Evolutionary conservation across 371 early-diverging fungal genomes (phyloP).

Genomic region (Apophysomyces ossiformis): DNA sequence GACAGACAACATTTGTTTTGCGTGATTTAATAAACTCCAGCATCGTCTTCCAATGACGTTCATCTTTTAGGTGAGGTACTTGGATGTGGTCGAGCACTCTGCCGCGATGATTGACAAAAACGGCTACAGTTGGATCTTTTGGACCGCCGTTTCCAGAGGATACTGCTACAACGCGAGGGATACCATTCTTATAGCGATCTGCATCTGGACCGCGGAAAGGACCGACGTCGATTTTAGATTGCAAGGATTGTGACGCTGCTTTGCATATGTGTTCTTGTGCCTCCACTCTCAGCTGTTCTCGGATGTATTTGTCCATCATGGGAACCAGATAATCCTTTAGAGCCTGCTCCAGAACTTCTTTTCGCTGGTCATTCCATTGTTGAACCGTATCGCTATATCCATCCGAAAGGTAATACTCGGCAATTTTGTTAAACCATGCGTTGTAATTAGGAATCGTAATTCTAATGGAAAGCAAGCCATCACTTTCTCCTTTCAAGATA

Average conservation of each 20-base stretch:
- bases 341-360: slow-evolving; percentile 64
- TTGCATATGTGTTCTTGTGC: slow-evolving; percentile 77
- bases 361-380: slow-evolving; percentile 85
- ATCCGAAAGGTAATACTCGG: slow-evolving; percentile 67
- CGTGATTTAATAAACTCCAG: slow-evolving; percentile 64
- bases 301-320: slow-evolving; percentile 73
- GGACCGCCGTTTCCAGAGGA: slow-evolving; percentile 82
- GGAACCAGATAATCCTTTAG: slow-evolving; percentile 74
- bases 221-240: slow-evolving; percentile 78
- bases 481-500: slow-evolving; percentile 76
- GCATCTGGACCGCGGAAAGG: slow-evolving; percentile 64
- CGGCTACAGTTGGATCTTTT: slow-evolving; percentile 73
- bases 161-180: slow-evolving; percentile 84
- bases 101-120: slow-evolving; percentile 81
- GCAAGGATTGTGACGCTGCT: slow-evolving; percentile 65
- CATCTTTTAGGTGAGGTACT: slow-evolving; percentile 67
- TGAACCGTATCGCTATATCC: slow-evolving; percentile 65
- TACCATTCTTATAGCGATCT: slow-evolving; percentile 45
- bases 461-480: slow-evolving; percentile 72
- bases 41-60: slow-evolving; percentile 59
- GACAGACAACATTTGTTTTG: slow-evolving; percentile 79
- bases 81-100: slow-evolving; percentile 67
- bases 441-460: slow-evolving; percentile 70
- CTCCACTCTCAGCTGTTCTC: slow-evolving; percentile 72
- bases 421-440: slow-evolving; percentile 58